Conservation (phyloP, 2,329 filamentous ascomycete genomes). For the Tympanopsis confertula region DNA sequence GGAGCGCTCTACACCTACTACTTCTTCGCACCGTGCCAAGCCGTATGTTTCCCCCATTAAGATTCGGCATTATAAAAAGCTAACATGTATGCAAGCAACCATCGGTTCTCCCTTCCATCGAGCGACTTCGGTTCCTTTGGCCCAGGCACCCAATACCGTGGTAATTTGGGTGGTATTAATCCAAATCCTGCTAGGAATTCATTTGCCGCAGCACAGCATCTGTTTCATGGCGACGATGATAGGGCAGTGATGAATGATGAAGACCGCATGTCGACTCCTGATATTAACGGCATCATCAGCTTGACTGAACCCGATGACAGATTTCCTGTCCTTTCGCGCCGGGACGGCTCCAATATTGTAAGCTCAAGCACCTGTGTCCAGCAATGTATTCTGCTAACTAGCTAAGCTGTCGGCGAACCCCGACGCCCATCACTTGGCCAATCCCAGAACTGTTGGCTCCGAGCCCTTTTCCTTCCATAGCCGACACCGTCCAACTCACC, state of each 20-base stretch:
- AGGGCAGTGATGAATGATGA: background rate
- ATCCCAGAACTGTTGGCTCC: background rate
- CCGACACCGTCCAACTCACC: background rate
- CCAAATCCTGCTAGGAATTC: too few species aligned
- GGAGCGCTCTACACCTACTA: too few species aligned
- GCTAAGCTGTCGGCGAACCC: background rate
- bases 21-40: too few species aligned
- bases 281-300: background rate
- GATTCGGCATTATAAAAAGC: too few species aligned
- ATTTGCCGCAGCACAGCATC: background rate
- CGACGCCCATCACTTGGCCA: background rate
- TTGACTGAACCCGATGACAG: constrained; percentile 1
- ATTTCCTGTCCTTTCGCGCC: background rate
- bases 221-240: background rate
- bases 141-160: too few species aligned
- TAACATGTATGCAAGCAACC: too few species aligned
- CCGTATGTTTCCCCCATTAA: too few species aligned
- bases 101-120: background rate
- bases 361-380: background rate
- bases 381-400: background rate
- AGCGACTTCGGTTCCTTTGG: too few species aligned
- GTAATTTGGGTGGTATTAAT: too few species aligned
- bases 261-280: background rate
- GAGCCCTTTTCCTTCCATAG: background rate
- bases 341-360: background rate